phyloP scores from a whole-genome alignment of 2,329 filamentous ascomycete genomes.

The Aspergillus sp. region DNA sequence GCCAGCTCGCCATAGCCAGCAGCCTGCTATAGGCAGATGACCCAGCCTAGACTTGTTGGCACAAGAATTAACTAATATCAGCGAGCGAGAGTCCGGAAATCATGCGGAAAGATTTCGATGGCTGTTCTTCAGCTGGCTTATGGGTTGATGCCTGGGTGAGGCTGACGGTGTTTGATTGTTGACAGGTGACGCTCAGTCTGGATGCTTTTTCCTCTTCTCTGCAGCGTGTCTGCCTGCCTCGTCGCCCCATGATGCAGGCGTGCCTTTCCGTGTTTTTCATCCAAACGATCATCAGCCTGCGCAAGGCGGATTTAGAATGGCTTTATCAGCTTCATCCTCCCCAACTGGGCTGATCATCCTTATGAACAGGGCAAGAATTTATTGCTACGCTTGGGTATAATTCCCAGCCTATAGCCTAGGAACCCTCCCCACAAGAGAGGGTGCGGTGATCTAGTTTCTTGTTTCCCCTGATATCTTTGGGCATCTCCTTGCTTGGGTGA shows the following conservation, averaged over 20 bases:
- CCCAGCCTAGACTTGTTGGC: not conserved
- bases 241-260: constrained; percentile 2
- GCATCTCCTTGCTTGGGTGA: not conserved
- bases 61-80: not conserved
- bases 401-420: not conserved
- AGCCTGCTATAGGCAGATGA: not conserved
- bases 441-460: not conserved
- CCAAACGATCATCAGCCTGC: constrained; percentile 2
- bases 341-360: not conserved
- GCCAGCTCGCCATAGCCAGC: not conserved
- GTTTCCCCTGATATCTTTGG: not conserved
- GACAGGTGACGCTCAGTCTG: not conserved
- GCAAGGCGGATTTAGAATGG: not conserved
- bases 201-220: not conserved
- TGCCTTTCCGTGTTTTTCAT: not conserved
- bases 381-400: not conserved
- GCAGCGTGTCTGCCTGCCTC: not conserved
- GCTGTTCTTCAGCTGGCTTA: not conserved
- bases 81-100: not conserved
- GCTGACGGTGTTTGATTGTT: not conserved
- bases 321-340: not conserved
- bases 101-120: not conserved
- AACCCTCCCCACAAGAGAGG: not conserved
- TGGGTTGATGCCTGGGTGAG: constrained; percentile 3
- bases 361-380: not conserved